phyloP scores from a whole-genome alignment of 2,329 filamentous ascomycete species.

The Elsinoe ampelina region DNA sequence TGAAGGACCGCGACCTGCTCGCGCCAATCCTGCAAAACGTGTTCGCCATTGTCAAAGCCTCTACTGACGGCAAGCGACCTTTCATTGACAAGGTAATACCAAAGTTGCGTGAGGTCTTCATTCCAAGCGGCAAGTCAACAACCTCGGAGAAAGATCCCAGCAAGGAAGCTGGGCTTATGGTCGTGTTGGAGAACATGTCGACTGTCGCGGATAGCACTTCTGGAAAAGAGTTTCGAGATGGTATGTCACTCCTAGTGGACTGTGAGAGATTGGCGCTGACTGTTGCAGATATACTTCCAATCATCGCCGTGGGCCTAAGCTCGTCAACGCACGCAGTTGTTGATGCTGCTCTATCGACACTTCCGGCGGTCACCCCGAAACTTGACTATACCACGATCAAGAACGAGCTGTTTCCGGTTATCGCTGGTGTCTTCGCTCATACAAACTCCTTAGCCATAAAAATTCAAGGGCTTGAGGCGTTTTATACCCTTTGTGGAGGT shows the following conservation, averaged over 20 bases:
- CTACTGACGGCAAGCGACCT: constrained; percentile 66
- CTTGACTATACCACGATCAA: constrained; percentile 96
- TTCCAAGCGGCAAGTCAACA: constrained; percentile 38
- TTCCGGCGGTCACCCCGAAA: constrained; percentile 73
- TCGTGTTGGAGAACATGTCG: constrained; percentile 74
- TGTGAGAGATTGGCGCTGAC: constrained; percentile 5
- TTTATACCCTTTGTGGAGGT: constrained; percentile 81
- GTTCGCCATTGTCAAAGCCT: constrained; percentile 74
- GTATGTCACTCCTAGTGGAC: constrained; percentile 37
- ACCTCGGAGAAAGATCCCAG: constrained; percentile 66
- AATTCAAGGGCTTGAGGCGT: constrained; percentile 80
- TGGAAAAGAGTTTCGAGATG: constrained; percentile 90
- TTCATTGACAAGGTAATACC: constrained; percentile 86
- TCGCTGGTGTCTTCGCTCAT: constrained; percentile 81
- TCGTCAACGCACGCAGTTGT: constrained; percentile 83
- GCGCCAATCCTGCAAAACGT: constrained; percentile 81
- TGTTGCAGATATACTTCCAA: constrained; percentile 67
- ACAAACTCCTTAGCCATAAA: constrained; percentile 94
- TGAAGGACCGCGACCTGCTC: constrained; percentile 82
- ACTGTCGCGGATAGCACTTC: constrained; percentile 70
- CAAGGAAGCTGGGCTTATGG: constrained; percentile 83
- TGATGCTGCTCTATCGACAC: constrained; percentile 69
- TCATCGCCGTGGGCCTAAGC: constrained; percentile 74
- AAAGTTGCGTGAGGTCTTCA: constrained; percentile 71
- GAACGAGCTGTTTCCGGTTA: constrained; percentile 88